A percentile compares a stretch with the other conserved stretches of the same genome.
These are phyloP conservation scores for Cytidiella melzeri DNA, from an alignment of 768 basidiomycete genomes.

Conservation along the genomic window DNA sequence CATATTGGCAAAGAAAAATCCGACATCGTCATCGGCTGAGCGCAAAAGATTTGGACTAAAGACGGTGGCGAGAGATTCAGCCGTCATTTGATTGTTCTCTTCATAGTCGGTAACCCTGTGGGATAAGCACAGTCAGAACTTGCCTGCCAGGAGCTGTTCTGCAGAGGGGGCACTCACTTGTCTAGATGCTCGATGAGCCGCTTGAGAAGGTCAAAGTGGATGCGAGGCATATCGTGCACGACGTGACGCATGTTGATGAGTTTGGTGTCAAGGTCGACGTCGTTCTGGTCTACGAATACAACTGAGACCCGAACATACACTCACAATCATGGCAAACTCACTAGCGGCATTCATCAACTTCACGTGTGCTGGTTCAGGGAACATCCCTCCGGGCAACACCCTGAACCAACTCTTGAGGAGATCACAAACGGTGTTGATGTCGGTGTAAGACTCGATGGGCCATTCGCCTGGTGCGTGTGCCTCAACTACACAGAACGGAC, in stretches of 20 bases:
- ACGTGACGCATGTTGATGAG: slow-evolving; percentile 58
- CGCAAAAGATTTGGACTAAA: slow-evolving; percentile 79
- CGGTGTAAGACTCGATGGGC: slow-evolving; percentile 53
- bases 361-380: slow-evolving; percentile 63
- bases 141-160: background rate
- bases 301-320: background rate
- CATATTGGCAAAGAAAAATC: slow-evolving; percentile 76
- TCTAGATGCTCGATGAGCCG: slow-evolving; percentile 83
- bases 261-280: slow-evolving; percentile 61
- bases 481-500: background rate
- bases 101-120: slow-evolving; percentile 80
- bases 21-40: slow-evolving; percentile 74
- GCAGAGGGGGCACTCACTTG: slow-evolving; percentile 33
- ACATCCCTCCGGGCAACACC: slow-evolving; percentile 71
- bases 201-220: slow-evolving; percentile 74
- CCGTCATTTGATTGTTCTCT: slow-evolving; percentile 86
- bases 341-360: slow-evolving; percentile 68
- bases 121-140: background rate
- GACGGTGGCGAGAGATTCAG: slow-evolving; percentile 78
- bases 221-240: slow-evolving; percentile 62
- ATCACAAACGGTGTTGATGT: slow-evolving; percentile 81
- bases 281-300: slow-evolving; percentile 29
- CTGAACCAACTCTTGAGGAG: slow-evolving; percentile 85
- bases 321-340: slow-evolving; percentile 32
- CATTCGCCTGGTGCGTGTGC: slow-evolving; percentile 40